Percentiles rank a stretch among this genome's conserved stretches.
phyloP scores from a whole-genome alignment of 768 basidiomycete genomes.

The Hortiboletus campestris region DNA sequence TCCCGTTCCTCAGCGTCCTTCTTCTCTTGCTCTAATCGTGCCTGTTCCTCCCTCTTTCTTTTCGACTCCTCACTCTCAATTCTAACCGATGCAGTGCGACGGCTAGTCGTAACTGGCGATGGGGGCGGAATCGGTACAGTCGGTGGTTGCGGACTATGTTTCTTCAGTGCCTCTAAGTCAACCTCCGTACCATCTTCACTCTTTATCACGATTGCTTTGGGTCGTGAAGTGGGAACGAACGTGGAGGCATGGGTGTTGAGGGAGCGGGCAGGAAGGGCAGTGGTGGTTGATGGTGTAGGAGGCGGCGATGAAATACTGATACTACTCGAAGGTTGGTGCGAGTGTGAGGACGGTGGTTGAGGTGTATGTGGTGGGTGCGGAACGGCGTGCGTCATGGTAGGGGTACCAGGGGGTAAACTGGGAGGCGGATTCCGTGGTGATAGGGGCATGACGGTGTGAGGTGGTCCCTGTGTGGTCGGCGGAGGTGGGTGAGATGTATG shows the following conservation, averaged over 20 bases:
- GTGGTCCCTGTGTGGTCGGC: conserved; percentile 39
- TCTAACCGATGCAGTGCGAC: conserved; percentile 43
- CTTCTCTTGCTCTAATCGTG: conserved; percentile 40
- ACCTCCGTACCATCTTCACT: conserved; percentile 64
- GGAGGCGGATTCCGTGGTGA: conserved; percentile 64
- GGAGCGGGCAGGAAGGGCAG: conserved; percentile 38
- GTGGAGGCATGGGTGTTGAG: conserved; percentile 63
- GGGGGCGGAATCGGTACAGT: conserved; percentile 40
- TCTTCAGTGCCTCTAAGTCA: conserved; percentile 53
- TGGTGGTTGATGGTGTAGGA: conserved; percentile 59
- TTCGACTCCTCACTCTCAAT: conserved; percentile 65
- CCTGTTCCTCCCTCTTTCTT: conserved; percentile 45
- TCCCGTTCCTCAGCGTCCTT: conserved; percentile 38
- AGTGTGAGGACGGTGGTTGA: conserved; percentile 44
- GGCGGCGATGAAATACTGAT: conserved; percentile 57
- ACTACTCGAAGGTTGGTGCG: conserved; percentile 45
- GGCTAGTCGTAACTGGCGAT: conserved; percentile 27
- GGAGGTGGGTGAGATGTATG: conserved; percentile 42
- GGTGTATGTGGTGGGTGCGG: conserved; percentile 46
- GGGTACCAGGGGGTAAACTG: conserved; percentile 61
- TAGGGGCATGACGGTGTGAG: conserved; percentile 56
- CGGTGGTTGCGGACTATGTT: conserved; percentile 42
- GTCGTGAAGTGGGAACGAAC: conserved; percentile 57
- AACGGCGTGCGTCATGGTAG: conserved; percentile 61
- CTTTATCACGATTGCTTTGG: conserved; percentile 56